These are phyloP conservation scores for Hypoxylon lienhwacheense DNA, from an alignment of 495 filamentous ascomycete genomes.

Conservation along the genomic window DNA sequence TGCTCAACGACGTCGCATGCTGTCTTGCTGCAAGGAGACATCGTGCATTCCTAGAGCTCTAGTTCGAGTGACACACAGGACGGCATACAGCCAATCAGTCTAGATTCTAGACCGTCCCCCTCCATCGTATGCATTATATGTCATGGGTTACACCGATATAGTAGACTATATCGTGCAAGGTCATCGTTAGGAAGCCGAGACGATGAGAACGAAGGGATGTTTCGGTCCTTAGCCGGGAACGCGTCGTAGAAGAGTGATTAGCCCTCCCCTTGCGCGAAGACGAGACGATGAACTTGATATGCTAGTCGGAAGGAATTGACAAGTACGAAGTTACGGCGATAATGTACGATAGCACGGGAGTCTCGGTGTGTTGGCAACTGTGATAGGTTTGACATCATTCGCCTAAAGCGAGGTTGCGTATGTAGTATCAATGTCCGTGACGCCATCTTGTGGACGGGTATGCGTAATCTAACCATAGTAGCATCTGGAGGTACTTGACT, in stretches of 20 bases:
- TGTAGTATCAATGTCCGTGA: slow-evolving; percentile 23
- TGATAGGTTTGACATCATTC: slow-evolving; percentile 34
- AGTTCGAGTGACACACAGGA: slow-evolving; percentile 15
- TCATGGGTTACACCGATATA: slow-evolving; percentile 20
- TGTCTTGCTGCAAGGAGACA: slow-evolving; percentile 26
- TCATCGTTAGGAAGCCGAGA: neutral
- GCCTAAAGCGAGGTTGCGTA: slow-evolving; percentile 29
- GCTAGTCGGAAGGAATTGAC: neutral
- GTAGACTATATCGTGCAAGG: neutral
- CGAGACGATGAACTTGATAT: slow-evolving; percentile 6
- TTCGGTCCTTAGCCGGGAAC: neutral
- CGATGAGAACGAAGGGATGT: neutral
- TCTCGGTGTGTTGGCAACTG: slow-evolving; percentile 14
- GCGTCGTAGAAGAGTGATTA: neutral
- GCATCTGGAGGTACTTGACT: slow-evolving; percentile 11
- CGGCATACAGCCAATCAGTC: slow-evolving; percentile 2
- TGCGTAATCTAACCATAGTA: slow-evolving; percentile 6
- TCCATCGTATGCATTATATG: slow-evolving; percentile 32
- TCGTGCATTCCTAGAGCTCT: slow-evolving; percentile 22
- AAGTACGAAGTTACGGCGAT: neutral
- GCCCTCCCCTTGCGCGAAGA: slow-evolving; percentile 3
- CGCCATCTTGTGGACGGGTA: slow-evolving; percentile 7
- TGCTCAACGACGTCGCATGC: slow-evolving; percentile 19
- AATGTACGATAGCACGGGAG: slow-evolving; percentile 12
- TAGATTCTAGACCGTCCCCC: slow-evolving; percentile 28